Conservation (phyloP, 1,139 yeast genomes). For the Pneumocystis oryctolagi region DNA sequence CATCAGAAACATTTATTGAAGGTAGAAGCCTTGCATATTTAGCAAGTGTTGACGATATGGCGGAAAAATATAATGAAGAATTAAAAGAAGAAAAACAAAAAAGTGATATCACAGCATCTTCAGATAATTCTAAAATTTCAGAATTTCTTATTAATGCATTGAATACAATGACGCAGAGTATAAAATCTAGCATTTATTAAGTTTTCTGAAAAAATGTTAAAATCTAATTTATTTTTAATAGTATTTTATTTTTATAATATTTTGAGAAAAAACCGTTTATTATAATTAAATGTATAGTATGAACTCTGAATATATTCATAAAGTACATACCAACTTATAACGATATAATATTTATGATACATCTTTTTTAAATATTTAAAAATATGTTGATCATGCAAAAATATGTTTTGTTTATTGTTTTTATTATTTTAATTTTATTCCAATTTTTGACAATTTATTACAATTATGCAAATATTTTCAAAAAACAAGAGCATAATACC, state of each 20-base stretch:
- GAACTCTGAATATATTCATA: not conserved
- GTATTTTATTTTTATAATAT: not conserved
- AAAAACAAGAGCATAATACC: not conserved
- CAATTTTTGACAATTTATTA: not conserved
- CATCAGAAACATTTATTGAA: constrained; percentile 2
- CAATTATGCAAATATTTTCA: not conserved
- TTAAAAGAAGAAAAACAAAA: not conserved
- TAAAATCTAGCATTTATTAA: not conserved
- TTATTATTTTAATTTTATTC: not conserved
- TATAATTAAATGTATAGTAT: not conserved
- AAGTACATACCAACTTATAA: not conserved
- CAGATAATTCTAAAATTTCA: not conserved
- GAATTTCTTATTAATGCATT: not conserved
- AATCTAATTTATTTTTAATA: not conserved
- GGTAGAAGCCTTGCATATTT: constrained; percentile 3
- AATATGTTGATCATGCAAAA: not conserved
- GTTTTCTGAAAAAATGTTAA: not conserved
- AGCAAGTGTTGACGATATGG: constrained; percentile 3
- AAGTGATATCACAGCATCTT: not conserved
- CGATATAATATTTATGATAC: not conserved
- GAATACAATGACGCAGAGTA: not conserved
- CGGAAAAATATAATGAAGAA: not conserved
- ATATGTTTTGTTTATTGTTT: not conserved
- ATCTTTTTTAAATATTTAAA: not conserved
- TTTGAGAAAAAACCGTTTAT: not conserved